Conservation (phyloP, 805 yeast species). For the Metschnikowia arizonensis region DNA sequence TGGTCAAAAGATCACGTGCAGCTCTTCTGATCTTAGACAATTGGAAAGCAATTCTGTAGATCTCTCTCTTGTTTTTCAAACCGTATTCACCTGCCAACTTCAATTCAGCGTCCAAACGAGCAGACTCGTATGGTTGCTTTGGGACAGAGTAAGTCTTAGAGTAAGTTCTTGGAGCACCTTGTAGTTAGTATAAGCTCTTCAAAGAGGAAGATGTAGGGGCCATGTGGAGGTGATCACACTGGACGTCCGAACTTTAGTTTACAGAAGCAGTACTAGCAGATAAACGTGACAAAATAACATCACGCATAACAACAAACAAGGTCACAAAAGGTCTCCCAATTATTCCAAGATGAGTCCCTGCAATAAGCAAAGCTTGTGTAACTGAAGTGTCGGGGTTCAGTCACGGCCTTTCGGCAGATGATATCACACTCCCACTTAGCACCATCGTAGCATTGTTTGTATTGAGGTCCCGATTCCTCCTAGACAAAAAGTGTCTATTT, state of each 20-base stretch:
- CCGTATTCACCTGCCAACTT: constrained; percentile 99
- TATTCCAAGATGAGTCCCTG: background rate
- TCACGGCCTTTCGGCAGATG: constrained; percentile 37
- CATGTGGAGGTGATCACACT: background rate
- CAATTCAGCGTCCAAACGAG: constrained; percentile 99
- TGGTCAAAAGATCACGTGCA: constrained; percentile 99
- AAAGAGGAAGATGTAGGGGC: background rate
- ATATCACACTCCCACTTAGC: constrained; percentile 6
- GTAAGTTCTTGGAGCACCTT: constrained; percentile 98
- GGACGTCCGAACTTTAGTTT: background rate
- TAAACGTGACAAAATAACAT: background rate
- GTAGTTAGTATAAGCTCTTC: constrained; percentile 22
- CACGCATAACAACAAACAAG: constrained; percentile 2
- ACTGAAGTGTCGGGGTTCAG: constrained; percentile 92
- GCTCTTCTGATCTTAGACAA: constrained; percentile 99
- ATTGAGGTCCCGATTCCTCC: constrained; percentile 75
- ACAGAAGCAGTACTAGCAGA: constrained; percentile 4
- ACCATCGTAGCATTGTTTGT: constrained; percentile 12
- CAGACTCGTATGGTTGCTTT: constrained; percentile 98
- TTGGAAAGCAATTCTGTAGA: constrained; percentile 99
- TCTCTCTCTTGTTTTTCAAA: constrained; percentile 99
- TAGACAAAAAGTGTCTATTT: constrained; percentile 12
- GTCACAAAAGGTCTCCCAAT: background rate
- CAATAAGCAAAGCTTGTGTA: constrained; percentile 27
- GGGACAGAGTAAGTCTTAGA: constrained; percentile 99